A percentile compares a stretch with the other conserved stretches of the same genome.
Evolutionary conservation across 495 filamentous ascomycete species (phyloP).

Genomic region (Sordaria brevicollis): DNA sequence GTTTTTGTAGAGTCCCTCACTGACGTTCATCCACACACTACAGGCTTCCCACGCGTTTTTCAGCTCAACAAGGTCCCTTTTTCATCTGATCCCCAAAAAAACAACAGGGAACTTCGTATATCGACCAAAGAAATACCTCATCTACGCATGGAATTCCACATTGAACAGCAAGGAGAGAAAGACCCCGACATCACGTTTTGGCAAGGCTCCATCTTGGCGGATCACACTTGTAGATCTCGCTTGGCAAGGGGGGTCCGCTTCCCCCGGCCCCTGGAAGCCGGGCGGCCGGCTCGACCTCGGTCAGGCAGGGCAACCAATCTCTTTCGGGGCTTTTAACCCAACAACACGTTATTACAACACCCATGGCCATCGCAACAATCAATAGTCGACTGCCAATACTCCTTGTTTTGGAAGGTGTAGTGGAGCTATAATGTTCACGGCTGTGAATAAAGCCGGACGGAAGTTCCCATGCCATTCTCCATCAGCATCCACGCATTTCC

Average conservation of each 20-base stretch:
- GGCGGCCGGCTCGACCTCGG: neutral
- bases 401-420: neutral
- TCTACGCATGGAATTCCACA: neutral
- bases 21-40: neutral
- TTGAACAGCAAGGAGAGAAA: neutral
- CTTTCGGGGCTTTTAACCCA: neutral
- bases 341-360: neutral
- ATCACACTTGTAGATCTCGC: neutral
- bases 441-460: neutral
- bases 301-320: neutral
- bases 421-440: neutral
- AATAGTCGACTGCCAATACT: neutral
- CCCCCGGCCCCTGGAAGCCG: neutral
- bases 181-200: neutral
- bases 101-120: neutral
- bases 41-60: neutral
- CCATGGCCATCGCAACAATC: neutral
- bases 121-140: neutral
- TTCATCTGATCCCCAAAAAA: neutral
- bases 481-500: neutral
- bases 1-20: neutral
- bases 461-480: neutral
- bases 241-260: neutral
- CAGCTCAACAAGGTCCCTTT: neutral
- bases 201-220: neutral